Base-by-base conservation (phyloP, 768 basidiomycete genomes). In the Phanerochaete sordida region DNA sequence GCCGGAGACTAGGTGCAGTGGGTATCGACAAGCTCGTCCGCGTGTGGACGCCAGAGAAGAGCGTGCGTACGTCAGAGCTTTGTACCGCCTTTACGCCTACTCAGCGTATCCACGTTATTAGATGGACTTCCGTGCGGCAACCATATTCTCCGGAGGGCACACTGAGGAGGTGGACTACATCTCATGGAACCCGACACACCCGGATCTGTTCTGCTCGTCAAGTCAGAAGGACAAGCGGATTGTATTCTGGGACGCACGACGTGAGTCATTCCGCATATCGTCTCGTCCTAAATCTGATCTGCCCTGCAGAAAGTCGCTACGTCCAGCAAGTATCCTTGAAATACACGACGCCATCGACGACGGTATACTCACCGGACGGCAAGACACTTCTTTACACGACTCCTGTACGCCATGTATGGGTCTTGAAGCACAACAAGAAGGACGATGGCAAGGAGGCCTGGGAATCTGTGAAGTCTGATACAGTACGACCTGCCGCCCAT, bases 121-220 rank as follows among this genome's bases (percentile, higher is more conserved):
- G 90, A 84, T 91, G 78, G 90, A 93, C 47, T 73, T 81, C 24
- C 81, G 90, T 64, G 79, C 85, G 16, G 87, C 90, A 16, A 75
- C 81, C 1, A 75, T 81, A 16, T 90, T 84, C 59, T 80, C 85
- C 0, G 88, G 90, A 23, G 90, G 84, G 7, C 91, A 92, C 63
- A 78, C 81, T 1, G 89, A 90, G 57, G 90, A 91, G 47, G 86
- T 88, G n/a, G 91, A 93, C 65, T 85, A 91, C 61, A 74, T 92
- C 44, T 84, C 89, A 8, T 93, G 91, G 90, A 91, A 91, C 69
- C 91, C 91, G 1, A 88, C 87, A 2, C 90, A 93, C 64, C 89
- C 91, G 3, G 91, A 92, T 39, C 73, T 91, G 16, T 90, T 93
- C 68, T 91, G 87, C 61, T 86, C 91, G 0, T 90, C 89, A 16